Conservation (phyloP, 257 asterid species). For the Scutellaria minor region DNA sequence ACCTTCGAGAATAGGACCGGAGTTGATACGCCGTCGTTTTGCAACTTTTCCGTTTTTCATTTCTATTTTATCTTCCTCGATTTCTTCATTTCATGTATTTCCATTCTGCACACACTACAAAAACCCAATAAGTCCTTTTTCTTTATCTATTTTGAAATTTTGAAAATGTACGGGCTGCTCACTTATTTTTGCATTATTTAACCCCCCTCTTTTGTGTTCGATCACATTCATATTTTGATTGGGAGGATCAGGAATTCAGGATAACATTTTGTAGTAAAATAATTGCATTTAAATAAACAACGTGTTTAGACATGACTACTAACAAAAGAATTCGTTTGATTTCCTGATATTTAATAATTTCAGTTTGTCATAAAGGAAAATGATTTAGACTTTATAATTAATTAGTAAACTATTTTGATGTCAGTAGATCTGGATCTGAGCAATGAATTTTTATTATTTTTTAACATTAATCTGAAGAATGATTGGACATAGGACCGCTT, state of each 20-base stretch:
- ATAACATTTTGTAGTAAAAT: too few relatives aligned
- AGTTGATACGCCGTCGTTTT: conserved; percentile 10
- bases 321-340: neutral
- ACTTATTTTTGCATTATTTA: too few relatives aligned
- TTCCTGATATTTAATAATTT: neutral
- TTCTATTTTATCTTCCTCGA: neutral
- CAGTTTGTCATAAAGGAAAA: neutral
- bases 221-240: too few relatives aligned
- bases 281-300: neutral
- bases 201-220: too few relatives aligned
- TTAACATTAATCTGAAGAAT: too few relatives aligned
- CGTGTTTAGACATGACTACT: neutral
- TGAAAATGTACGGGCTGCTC: neutral
- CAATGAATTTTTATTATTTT: neutral
- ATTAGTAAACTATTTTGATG: too few relatives aligned
- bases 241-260: too few relatives aligned
- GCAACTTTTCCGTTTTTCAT: neutral
- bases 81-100: neutral
- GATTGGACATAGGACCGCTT: too few relatives aligned
- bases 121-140: neutral
- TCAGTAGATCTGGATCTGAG: conserved; percentile 28
- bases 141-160: conserved; percentile 22
- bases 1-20: conserved; percentile 17
- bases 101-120: conserved; percentile 5
- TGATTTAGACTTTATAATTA: neutral